phyloP scores from a whole-genome alignment of 2,329 filamentous ascomycete genomes.

The Cladobotryum protrusum region DNA sequence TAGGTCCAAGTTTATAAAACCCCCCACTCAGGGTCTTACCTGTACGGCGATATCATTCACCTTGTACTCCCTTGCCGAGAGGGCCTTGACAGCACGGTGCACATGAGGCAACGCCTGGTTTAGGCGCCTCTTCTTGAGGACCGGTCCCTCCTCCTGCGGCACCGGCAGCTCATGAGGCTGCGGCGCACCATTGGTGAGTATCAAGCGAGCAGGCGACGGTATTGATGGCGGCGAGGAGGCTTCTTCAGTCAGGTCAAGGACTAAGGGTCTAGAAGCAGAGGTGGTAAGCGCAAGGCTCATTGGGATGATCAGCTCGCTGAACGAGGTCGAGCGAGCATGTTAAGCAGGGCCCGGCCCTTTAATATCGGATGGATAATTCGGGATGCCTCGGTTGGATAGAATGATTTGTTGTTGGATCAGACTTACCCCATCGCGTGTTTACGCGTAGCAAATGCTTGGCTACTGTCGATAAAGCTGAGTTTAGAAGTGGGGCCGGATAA shows the following conservation, averaged over 20 bases:
- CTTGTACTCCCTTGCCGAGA: slow-evolving; percentile 20
- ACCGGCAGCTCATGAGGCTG: slow-evolving; percentile 1
- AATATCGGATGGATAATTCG: background rate
- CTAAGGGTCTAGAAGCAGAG: slow-evolving; percentile 1
- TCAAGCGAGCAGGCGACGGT: background rate
- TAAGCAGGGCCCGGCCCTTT: background rate
- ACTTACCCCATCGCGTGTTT: background rate
- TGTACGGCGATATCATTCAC: slow-evolving; percentile 23
- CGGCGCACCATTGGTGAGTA: slow-evolving; percentile 2
- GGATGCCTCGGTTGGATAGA: background rate
- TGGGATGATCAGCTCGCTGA: slow-evolving; percentile 1
- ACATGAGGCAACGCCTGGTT: slow-evolving; percentile 23
- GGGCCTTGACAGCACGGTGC: slow-evolving; percentile 16
- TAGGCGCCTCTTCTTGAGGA: slow-evolving; percentile 26
- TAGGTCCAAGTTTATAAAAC: too few relatives aligned
- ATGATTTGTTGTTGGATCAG: background rate
- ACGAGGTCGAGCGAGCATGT: slow-evolving; percentile 2
- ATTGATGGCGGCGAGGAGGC: slow-evolving; percentile 3
- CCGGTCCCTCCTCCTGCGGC: slow-evolving; percentile 19
- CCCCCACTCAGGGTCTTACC: slow-evolving; percentile 19
- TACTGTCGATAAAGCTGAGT: too few relatives aligned
- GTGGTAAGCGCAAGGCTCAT: slow-evolving; percentile 13
- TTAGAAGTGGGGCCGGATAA: too few relatives aligned
- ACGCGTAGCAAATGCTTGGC: background rate
- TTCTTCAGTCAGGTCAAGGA: slow-evolving; percentile 10